Evolutionary conservation across 2,329 filamentous ascomycete species (phyloP).

Genomic region (Microdochium bolleyi): DNA sequence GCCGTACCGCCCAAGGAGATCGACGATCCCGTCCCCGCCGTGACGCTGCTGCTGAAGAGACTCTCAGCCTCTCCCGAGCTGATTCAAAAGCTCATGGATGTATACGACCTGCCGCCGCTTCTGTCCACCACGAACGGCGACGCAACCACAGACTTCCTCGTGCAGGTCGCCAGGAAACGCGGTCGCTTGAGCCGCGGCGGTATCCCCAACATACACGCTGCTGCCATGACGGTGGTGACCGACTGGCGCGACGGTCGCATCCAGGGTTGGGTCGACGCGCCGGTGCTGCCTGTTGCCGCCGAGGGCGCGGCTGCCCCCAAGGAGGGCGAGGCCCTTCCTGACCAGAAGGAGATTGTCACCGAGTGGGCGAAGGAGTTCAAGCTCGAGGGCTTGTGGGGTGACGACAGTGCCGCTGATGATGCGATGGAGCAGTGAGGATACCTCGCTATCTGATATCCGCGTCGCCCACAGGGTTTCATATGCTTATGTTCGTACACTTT

Average conservation of each 20-base stretch:
- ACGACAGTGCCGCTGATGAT: slow-evolving; percentile 37
- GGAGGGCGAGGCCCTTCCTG: slow-evolving; percentile 25
- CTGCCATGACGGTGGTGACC: slow-evolving; percentile 88
- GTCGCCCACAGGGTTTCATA: too few species aligned
- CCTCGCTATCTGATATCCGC: too few species aligned
- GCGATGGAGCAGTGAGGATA: slow-evolving; percentile 41
- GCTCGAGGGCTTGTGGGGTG: slow-evolving; percentile 85
- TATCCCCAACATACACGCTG: slow-evolving; percentile 78
- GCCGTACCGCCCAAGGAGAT: slow-evolving; percentile 92
- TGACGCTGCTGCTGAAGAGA: slow-evolving; percentile 74
- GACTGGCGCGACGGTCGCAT: slow-evolving; percentile 96
- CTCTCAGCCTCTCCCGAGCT: slow-evolving; percentile 67
- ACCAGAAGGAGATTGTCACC: slow-evolving; percentile 61
- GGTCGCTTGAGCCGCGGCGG: slow-evolving; percentile 84
- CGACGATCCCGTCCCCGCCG: slow-evolving; percentile 81
- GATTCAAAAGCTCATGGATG: slow-evolving; percentile 68
- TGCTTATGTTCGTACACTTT: too few species aligned
- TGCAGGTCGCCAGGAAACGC: slow-evolving; percentile 90
- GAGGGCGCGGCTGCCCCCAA: slow-evolving; percentile 13
- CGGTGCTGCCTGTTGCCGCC: slow-evolving; percentile 50
- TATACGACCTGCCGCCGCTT: slow-evolving; percentile 80
- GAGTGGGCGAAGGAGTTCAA: slow-evolving; percentile 95
- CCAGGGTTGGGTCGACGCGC: slow-evolving; percentile 82
- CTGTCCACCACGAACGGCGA: slow-evolving; percentile 64
- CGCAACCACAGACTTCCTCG: slow-evolving; percentile 79